These are phyloP conservation scores for Scedosporium aurantiacum DNA, from an alignment of 2,329 filamentous ascomycete genomes.

Conservation along the genomic window DNA sequence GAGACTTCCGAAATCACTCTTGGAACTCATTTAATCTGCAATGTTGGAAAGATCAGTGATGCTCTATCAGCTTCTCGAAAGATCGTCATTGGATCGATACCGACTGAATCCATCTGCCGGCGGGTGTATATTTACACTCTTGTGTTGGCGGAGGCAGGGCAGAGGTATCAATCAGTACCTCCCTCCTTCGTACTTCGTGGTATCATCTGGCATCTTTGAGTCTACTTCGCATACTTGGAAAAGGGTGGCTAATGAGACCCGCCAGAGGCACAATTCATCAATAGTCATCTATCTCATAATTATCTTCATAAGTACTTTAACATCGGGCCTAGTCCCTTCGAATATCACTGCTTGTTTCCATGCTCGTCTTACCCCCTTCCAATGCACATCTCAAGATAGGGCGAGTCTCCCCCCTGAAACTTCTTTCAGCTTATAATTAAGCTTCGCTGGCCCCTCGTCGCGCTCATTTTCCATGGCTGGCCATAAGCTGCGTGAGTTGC, in stretches of 20 bases:
- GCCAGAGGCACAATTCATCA: not conserved
- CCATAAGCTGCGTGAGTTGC: not conserved
- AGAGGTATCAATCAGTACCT: too few relatives aligned
- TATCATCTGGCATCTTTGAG: too few relatives aligned
- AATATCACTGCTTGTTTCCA: not conserved
- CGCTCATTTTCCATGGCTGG: not conserved
- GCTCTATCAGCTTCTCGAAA: too few relatives aligned
- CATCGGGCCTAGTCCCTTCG: not conserved
- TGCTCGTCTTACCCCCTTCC: not conserved
- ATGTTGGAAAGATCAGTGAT: too few relatives aligned
- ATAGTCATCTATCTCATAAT: not conserved
- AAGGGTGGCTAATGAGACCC: not conserved
- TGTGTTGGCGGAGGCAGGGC: too few relatives aligned
- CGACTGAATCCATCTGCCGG: too few relatives aligned
- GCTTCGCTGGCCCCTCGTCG: not conserved
- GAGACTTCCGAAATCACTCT: too few relatives aligned
- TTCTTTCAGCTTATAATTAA: too few relatives aligned
- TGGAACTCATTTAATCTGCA: too few relatives aligned
- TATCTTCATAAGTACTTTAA: not conserved
- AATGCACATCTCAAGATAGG: not conserved
- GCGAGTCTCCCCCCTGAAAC: not conserved
- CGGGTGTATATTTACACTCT: too few relatives aligned
- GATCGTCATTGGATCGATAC: too few relatives aligned
- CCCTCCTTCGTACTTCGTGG: too few relatives aligned
- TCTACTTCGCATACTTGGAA: not conserved